Evolutionary conservation across 73 alveolate genomes (phyloP), one percentile per base, ranked within the genome.

Genomic region (Effrenium voratum): DNA sequence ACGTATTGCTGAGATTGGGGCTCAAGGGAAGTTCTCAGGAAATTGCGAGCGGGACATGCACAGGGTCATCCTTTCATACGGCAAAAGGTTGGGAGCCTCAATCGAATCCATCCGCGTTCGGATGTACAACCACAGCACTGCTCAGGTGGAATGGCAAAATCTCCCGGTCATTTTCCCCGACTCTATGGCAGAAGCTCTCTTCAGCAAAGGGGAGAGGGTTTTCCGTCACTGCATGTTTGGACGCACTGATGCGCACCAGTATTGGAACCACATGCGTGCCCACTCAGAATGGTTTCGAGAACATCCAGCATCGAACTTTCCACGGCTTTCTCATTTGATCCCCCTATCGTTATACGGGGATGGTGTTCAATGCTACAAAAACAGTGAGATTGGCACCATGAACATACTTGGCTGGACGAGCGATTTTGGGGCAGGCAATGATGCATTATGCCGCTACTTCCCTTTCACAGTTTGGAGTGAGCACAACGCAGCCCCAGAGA

Each of bases 361-460:
- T 63, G 94, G 57, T 40, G 94, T 85, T 22, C 94, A 85, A 40
- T 85, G 82, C 38, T 85, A 57, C 52, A 57, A 41, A 40, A 85
- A 85, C 44, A 24, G 38, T 10, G 94, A 85, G 30, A 44, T 60
- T 38, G 94, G 94, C 80, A 85, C 80, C 12, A 43, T 57, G 16
- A 28, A 47, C 0, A 40, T 85, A 30, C 57, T 85, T 5, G 94
- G 47, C 16, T 85, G 94, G 94, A 40, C 47, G 5, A 40, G 66
- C 0, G 82, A 59, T 46, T 85, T 85, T 19, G 80, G 41, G 0
- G 57, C 19, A 19, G 44, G 41, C 34, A 57, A 85, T 41, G 38
- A 2, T 4, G 12, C 82, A 2, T 32, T 85, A 44, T 19, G 0
- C 46, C 57, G 94, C 2, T 85, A 85, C 30, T 55, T 85, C 36